Base-by-base conservation (phyloP, 495 filamentous ascomycete genomes). In the Penicillium paxilli region DNA sequence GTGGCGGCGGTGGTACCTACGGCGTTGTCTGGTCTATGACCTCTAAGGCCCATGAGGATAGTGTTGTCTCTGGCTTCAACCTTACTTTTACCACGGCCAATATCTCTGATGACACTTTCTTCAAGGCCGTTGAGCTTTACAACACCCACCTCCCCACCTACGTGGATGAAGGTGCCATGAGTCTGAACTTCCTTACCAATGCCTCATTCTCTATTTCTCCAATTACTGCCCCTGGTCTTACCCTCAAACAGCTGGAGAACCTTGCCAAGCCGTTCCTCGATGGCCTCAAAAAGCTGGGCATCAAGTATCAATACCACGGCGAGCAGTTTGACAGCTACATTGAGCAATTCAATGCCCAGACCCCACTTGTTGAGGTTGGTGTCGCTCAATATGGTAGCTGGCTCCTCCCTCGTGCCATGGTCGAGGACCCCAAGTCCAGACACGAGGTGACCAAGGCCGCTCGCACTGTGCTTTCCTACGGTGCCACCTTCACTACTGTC, bases 1-100 rank as follows among this genome's bases (percentile, higher is more conserved):
- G 85, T 0, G 84, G 85, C 7, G 85, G 84, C 14, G 82, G 75
- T 12, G 81, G 81, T 10, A 83, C 81, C 1, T 87, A 81, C 28
- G 84, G 80, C 8, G 74, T 86, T 26, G 70, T 87, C n/a, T 77
- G 74, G 23, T 79, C 76, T 0, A 70, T 78, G 32, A 85, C 83
- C 0, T 49, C 58, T 7, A 71, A 66, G 42, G 64, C 66, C 0
- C 59, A 76, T 49, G 52, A 57, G 0, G 84, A 83, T 49, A 66
- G 50, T 6, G 50, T 17, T 2, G 59, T 54, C 9, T 40, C 51
- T 16, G 55, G 63, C 11, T 64, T 58, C 0, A 64, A 49, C 17
- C 45, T 79, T 0, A 21, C 53, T 2, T 74, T 70, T 50, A 23
- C 37, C 10, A 20, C 45, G 4, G 17, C 46, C 17, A 54, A 62